These are phyloP conservation scores for Psidium friedrichsthalianum DNA, from an alignment of 345 rosid species.

Conservation along the genomic window DNA sequence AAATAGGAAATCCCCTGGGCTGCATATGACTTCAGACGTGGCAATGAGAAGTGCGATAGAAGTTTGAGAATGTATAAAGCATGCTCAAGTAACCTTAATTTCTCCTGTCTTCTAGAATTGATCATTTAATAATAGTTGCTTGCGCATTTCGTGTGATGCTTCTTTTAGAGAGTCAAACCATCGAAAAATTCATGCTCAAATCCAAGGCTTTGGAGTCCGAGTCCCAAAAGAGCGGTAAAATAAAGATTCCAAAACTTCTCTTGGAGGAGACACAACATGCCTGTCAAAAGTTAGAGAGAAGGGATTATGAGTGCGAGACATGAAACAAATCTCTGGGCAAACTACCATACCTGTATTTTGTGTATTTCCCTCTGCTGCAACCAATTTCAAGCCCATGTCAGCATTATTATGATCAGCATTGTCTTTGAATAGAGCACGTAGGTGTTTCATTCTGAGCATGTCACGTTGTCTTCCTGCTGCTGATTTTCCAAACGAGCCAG, in stretches of 20 bases:
- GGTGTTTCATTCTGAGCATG: background rate
- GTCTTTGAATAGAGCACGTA: background rate
- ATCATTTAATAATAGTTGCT: background rate
- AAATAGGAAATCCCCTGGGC: background rate
- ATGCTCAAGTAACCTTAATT: background rate
- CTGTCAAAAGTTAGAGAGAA: background rate
- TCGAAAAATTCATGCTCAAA: constrained; percentile 55
- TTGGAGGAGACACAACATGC: background rate
- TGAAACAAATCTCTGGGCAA: constrained; percentile 23
- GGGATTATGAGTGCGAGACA: background rate
- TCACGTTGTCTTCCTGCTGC: background rate
- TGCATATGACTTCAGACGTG: background rate
- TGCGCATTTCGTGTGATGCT: background rate
- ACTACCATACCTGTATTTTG: constrained; percentile 1
- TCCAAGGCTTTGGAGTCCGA: constrained; percentile 47
- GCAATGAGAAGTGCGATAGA: background rate
- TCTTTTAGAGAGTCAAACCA: constrained; percentile 34
- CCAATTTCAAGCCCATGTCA: background rate
- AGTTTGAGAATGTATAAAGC: background rate
- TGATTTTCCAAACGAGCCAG: background rate
- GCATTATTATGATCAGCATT: background rate
- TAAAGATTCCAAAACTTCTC: constrained; percentile 12
- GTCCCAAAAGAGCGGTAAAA: constrained; percentile 38
- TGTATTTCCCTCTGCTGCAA: background rate
- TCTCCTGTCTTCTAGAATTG: background rate